phyloP scores from a whole-genome alignment of 2,329 filamentous ascomycete species.

The Ophiostoma pallidulum region DNA sequence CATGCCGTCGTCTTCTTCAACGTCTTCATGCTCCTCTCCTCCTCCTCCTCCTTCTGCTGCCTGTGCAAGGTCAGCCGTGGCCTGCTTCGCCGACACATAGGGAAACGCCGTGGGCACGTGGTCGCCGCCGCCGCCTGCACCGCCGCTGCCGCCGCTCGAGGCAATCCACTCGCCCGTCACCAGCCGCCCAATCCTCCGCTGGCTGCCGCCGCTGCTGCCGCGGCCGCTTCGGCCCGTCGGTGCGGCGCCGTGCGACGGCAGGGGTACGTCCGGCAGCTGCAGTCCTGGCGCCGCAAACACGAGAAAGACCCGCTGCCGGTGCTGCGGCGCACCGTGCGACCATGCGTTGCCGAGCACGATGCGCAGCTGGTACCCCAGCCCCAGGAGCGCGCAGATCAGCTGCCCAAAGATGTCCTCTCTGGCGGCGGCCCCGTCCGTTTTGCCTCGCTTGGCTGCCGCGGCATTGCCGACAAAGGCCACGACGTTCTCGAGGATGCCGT shows the following conservation, averaged over 20 bases:
- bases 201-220: neutral
- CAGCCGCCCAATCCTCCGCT: constrained; percentile 40
- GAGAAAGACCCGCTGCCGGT: constrained; percentile 59
- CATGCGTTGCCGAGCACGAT: constrained; percentile 61
- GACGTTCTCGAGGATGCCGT: constrained; percentile 71
- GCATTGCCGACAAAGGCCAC: constrained; percentile 37
- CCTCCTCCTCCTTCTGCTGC: too few relatives aligned
- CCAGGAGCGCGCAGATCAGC: constrained; percentile 62
- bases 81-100: constrained; percentile 43
- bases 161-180: constrained; percentile 52
- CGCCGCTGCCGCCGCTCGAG: constrained; percentile 30
- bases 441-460: too few relatives aligned
- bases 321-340: constrained; percentile 57
- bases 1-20: constrained; percentile 47
- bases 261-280: constrained; percentile 44
- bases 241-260: constrained; percentile 54
- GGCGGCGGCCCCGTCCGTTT: constrained; percentile 26
- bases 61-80: constrained; percentile 52
- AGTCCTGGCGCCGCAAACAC: constrained; percentile 59
- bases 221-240: too few relatives aligned
- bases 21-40: constrained; percentile 34
- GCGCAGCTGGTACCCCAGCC: constrained; percentile 66
- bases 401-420: constrained; percentile 62
- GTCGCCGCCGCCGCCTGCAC: constrained; percentile 28
- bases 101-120: constrained; percentile 49